Conservation (phyloP, 1,139 yeast species). For the Geotrichum citri-aurantii region DNA sequence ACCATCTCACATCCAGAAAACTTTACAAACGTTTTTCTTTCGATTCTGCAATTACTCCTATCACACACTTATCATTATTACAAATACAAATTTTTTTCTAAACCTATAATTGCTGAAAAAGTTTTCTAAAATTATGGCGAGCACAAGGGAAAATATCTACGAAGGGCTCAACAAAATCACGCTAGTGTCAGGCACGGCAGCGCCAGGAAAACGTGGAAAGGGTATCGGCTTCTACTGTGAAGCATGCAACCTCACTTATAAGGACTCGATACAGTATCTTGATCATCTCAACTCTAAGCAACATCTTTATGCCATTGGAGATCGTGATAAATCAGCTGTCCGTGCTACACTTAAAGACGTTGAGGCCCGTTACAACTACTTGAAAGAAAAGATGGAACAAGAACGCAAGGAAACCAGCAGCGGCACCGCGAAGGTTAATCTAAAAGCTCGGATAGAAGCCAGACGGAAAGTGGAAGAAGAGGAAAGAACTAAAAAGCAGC, state of each 20-base stretch:
- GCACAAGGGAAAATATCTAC: constrained; percentile 36
- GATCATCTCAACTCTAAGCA: constrained; percentile 72
- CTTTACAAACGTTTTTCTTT: background rate
- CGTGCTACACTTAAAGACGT: constrained; percentile 36
- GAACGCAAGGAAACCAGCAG: constrained; percentile 36
- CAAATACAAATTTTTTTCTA: background rate
- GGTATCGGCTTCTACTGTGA: constrained; percentile 82
- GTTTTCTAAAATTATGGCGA: background rate
- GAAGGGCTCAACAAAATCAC: constrained; percentile 43
- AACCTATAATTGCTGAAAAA: background rate
- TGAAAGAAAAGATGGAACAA: constrained; percentile 34
- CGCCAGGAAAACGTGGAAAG: constrained; percentile 49
- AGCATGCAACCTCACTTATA: constrained; percentile 67
- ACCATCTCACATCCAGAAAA: background rate
- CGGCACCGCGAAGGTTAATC: constrained; percentile 39
- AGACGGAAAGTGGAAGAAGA: constrained; percentile 42
- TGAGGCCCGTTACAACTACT: constrained; percentile 30
- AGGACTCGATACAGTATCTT: constrained; percentile 72
- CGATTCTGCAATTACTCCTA: too few relatives aligned
- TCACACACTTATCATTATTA: background rate
- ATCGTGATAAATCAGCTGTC: constrained; percentile 25
- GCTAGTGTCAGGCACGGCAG: constrained; percentile 42
- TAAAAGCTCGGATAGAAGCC: constrained; percentile 43
- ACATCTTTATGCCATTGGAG: constrained; percentile 35
- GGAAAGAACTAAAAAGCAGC: constrained; percentile 32